Evolutionary conservation across 1,139 yeast species (phyloP).

Genomic region (Diutina scorzettiae): DNA sequence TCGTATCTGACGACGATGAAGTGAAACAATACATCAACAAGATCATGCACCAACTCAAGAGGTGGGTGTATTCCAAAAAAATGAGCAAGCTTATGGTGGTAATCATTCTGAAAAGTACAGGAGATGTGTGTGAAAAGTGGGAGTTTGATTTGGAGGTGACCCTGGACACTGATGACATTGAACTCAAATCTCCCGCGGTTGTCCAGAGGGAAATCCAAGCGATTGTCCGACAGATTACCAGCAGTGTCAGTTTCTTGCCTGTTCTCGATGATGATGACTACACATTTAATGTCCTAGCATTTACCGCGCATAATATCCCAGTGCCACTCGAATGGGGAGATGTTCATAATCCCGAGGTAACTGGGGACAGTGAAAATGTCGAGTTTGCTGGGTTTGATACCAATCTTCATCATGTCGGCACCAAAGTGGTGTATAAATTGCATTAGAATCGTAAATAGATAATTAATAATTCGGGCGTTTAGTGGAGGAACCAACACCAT

Average conservation of each 20-base stretch:
- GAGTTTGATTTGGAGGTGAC: slow-evolving; percentile 53
- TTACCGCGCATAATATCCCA: slow-evolving; percentile 50
- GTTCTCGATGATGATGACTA: slow-evolving; percentile 52
- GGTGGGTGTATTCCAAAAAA: slow-evolving; percentile 68
- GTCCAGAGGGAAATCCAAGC: slow-evolving; percentile 73
- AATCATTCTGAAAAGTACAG: slow-evolving; percentile 53
- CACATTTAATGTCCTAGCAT: slow-evolving; percentile 79
- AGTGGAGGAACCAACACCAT: too few species aligned
- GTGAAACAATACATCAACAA: slow-evolving; percentile 56
- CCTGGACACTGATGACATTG: slow-evolving; percentile 6
- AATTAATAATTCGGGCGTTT: too few species aligned
- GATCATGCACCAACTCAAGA: slow-evolving; percentile 66
- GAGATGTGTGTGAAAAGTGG: slow-evolving; percentile 77
- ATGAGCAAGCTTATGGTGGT: slow-evolving; percentile 62
- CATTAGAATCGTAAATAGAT: too few species aligned
- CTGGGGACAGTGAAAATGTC: slow-evolving; percentile 49
- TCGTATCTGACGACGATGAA: slow-evolving; percentile 67
- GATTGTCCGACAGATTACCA: slow-evolving; percentile 79
- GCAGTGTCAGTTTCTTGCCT: slow-evolving; percentile 80
- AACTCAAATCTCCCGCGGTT: slow-evolving; percentile 30
- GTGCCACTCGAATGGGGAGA: slow-evolving; percentile 86
- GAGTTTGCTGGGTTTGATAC: slow-evolving; percentile 63
- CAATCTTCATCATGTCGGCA: slow-evolving; percentile 57
- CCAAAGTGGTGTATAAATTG: slow-evolving; percentile 59
- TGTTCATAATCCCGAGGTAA: slow-evolving; percentile 49